Evolutionary conservation across 2,329 filamentous ascomycete species (phyloP), one percentile per base, ranked within the genome.

Genomic region (Monosporascus sp.): DNA sequence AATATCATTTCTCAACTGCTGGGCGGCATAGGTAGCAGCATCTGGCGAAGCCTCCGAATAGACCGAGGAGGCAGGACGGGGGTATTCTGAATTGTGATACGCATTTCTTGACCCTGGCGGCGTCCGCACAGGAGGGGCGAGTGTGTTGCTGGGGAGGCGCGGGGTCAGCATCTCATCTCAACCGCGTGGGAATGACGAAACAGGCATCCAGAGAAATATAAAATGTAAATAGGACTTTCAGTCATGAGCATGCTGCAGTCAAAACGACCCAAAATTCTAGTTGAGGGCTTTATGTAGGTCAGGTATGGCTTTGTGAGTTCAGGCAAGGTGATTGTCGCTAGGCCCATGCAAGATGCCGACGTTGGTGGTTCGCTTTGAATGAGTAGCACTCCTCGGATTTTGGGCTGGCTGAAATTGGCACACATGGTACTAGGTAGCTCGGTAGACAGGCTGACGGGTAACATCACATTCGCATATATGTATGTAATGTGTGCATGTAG

Each of bases 21-120:
- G 62, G 19, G 64, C 58, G 8, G 68, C 64, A 52, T 72, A 70
- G 44, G 58, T 63, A 16, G 68, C 60, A 11, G 64, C 65, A 27
- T 66, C 63, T 16, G 77, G 76, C 55, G 76, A 81, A 45, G 74
- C 77, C 65, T 81, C 77, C 46, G 84, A 83, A 65, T 88, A 87
- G 47, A 84, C 60, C 17, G 86, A 87, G 35, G 85, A 86, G 7
- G 74, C 60, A n/a, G 79, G 77, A 41, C 78, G 77, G 57, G 70
- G 62, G 56, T 64, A 72, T 51, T 63, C 66, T 37, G 71, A 68
- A 54, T 60, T 62, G 54, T 63, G 68, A 57, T 62, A 60, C 49
- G 56, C 61, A 55, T 64, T 65, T 54, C 61, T 68, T 55, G 71
- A 67, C 51, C 72, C 67, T 40, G 74, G 67, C 37, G 68, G 69